phyloP scores from a whole-genome alignment of 2,329 filamentous ascomycete species.

The Monosporascus sp. region DNA sequence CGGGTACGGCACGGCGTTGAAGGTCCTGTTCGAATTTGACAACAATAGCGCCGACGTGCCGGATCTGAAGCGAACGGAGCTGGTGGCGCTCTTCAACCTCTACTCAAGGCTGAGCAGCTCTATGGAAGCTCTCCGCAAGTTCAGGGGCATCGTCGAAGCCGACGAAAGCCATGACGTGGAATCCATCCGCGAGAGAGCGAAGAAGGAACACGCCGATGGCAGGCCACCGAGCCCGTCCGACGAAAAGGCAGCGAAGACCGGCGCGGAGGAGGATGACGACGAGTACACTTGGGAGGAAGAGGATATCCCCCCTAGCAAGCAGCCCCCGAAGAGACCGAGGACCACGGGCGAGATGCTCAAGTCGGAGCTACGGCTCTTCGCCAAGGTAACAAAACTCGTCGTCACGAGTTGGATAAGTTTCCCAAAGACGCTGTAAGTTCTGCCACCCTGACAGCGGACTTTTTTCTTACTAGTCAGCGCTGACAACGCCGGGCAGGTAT shows the following conservation, averaged over 20 bases:
- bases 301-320: conserved; percentile 22
- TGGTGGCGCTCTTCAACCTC: conserved; percentile 93
- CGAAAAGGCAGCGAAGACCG: conserved; percentile 12
- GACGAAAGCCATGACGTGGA: conserved; percentile 15
- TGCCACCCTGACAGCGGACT: background rate
- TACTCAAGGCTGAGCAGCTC: conserved; percentile 82
- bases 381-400: conserved; percentile 60
- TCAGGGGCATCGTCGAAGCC: conserved; percentile 51
- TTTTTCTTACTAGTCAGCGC: conserved; percentile 4
- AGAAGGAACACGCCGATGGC: conserved; percentile 40
- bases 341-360: conserved; percentile 53
- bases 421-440: conserved; percentile 65
- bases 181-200: conserved; percentile 33
- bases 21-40: conserved; percentile 93
- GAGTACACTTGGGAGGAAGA: conserved; percentile 38
- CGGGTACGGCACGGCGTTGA: conserved; percentile 90
- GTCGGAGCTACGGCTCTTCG: conserved; percentile 61
- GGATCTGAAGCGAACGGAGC: conserved; percentile 76
- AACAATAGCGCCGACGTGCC: conserved; percentile 59
- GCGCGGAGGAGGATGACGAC: conserved; percentile 25
- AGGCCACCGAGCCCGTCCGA: conserved; percentile 11
- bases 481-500: conserved; percentile 27
- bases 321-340: conserved; percentile 25
- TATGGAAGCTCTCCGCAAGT: conserved; percentile 68
- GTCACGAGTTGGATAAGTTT: conserved; percentile 64